Evolutionary conservation across 176 grass and related monocot genomes (phyloP).

Genomic region (Paspalum vaginatum): DNA sequence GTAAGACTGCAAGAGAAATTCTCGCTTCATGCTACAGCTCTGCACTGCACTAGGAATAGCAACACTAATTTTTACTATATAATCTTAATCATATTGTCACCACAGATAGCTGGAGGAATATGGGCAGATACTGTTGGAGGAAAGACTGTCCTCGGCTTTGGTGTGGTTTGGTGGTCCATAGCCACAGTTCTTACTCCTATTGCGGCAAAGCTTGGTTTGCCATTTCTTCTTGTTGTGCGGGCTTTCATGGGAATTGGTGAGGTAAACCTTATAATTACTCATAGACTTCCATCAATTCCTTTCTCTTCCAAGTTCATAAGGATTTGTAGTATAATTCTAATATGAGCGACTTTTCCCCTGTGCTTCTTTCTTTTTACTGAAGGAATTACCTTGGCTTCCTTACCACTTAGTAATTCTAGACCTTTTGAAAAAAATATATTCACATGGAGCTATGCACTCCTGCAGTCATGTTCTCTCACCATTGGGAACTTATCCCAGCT

Average conservation of each 20-base stretch:
- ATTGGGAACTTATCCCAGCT: neutral
- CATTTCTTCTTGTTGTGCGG: slow-evolving; percentile 84
- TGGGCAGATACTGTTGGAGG: slow-evolving; percentile 97
- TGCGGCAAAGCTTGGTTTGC: slow-evolving; percentile 79
- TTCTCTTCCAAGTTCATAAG: neutral
- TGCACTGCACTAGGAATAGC: neutral
- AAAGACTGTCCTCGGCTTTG: slow-evolving; percentile 89
- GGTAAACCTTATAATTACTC: slow-evolving; percentile 37
- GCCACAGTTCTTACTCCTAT: slow-evolving; percentile 88
- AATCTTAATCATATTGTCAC: neutral
- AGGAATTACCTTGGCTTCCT: neutral
- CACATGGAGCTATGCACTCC: neutral
- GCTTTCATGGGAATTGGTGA: slow-evolving; percentile 98
- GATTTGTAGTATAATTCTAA: neutral
- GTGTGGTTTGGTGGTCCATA: slow-evolving; percentile 91
- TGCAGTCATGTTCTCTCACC: neutral
- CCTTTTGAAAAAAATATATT: neutral
- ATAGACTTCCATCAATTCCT: neutral
- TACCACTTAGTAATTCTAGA: neutral
- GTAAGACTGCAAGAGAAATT: neutral
- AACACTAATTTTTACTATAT: neutral
- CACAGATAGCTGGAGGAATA: slow-evolving; percentile 93
- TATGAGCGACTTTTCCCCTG: neutral
- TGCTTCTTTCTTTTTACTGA: neutral
- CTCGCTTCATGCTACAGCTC: neutral